These are phyloP conservation scores for Ephemerocybe angulata DNA, from an alignment of 768 basidiomycete species.

Conservation along the genomic window DNA sequence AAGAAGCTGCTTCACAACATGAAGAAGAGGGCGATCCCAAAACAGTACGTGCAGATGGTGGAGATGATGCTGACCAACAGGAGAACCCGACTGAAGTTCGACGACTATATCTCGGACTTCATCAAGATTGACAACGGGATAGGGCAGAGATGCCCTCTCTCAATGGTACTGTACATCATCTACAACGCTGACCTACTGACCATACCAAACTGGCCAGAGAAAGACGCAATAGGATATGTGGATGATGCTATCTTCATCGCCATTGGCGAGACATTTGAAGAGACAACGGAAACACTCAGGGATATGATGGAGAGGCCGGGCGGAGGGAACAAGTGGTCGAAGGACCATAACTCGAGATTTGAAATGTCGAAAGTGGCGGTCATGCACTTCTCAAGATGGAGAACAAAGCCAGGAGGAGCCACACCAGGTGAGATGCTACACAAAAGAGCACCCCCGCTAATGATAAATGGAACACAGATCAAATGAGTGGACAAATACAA, in stretches of 20 bases:
- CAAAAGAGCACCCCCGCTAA: neutral
- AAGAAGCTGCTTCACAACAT: constrained; percentile 29
- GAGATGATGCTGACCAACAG: constrained; percentile 8
- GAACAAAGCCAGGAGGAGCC: neutral
- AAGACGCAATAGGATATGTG: constrained; percentile 25
- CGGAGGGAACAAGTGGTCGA: constrained; percentile 26
- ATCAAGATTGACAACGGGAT: constrained; percentile 21
- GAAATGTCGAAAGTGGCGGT: constrained; percentile 28
- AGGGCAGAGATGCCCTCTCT: constrained; percentile 25
- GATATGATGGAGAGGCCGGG: constrained; percentile 23
- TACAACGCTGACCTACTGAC: constrained; percentile 25
- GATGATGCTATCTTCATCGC: constrained; percentile 28
- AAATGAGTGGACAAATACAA: constrained; percentile 15
- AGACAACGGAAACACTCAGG: constrained; percentile 16
- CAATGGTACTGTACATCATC: constrained; percentile 24
- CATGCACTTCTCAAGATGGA: constrained; percentile 20
- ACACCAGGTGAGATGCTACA: neutral
- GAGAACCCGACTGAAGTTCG: constrained; percentile 18
- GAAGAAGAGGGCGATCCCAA: constrained; percentile 17
- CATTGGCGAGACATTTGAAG: constrained; percentile 16
- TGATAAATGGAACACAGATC: constrained; percentile 10
- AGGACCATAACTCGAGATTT: constrained; percentile 26
- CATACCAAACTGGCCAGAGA: neutral
- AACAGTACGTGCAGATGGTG: constrained; percentile 12
- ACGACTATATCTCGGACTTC: constrained; percentile 21